Percentiles rank a stretch among this genome's conserved stretches.
These are phyloP conservation scores for Lipomyces yamanashiensis DNA, from an alignment of 805 yeast genomes.

Conservation along the genomic window DNA sequence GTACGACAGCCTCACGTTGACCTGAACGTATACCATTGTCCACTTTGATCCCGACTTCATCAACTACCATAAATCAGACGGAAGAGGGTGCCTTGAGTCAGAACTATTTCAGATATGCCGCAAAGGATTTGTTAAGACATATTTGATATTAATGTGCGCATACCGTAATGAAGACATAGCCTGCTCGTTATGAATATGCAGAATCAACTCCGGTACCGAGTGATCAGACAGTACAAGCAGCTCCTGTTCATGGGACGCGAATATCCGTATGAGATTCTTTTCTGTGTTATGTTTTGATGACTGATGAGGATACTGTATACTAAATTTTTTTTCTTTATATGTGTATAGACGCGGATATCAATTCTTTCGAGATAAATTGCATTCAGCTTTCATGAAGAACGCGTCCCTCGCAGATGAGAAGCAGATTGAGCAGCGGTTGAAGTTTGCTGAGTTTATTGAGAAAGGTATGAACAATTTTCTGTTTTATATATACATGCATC, in stretches of 20 bases:
- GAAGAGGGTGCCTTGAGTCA: too few relatives aligned
- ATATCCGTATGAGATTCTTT: slow-evolving; percentile 44
- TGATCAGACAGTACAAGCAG: slow-evolving; percentile 44
- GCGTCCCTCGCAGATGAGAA: slow-evolving; percentile 34
- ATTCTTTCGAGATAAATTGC: slow-evolving; percentile 41
- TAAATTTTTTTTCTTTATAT: neutral
- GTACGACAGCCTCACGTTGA: slow-evolving; percentile 3
- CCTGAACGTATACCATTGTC: neutral
- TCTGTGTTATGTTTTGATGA: neutral
- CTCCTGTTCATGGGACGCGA: slow-evolving; percentile 47
- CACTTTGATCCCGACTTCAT: neutral
- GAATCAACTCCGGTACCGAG: slow-evolving; percentile 17
- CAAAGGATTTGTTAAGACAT: too few relatives aligned
- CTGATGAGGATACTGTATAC: neutral
- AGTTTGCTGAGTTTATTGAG: slow-evolving; percentile 47
- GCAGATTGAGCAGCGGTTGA: slow-evolving; percentile 44
- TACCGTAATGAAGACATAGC: too few relatives aligned
- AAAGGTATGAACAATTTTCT: slow-evolving; percentile 24
- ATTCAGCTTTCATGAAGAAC: slow-evolving; percentile 43
- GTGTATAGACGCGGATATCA: slow-evolving; percentile 41
- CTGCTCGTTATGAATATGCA: neutral
- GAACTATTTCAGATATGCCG: too few relatives aligned
- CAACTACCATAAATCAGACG: too few relatives aligned
- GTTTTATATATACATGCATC: neutral
- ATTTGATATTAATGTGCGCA: too few relatives aligned